Percentiles rank a stretch among this genome's conserved stretches.
These are phyloP conservation scores for Phialocephala subalpina DNA, from an alignment of 2,329 filamentous ascomycete genomes.

Conservation along the genomic window DNA sequence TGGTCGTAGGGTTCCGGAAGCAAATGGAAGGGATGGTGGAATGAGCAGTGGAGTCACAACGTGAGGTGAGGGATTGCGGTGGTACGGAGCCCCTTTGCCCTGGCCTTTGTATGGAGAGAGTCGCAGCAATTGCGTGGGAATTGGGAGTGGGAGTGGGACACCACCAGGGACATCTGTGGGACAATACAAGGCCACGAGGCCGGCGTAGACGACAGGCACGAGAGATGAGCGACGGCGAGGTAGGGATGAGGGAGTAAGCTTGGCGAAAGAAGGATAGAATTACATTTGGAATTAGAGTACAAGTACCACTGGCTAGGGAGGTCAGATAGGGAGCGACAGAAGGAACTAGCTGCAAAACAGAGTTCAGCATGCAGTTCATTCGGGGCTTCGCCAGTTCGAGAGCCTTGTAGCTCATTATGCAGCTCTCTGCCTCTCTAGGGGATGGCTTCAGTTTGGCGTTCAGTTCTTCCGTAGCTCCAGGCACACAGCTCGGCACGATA, in stretches of 20 bases:
- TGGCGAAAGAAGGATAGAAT: neutral
- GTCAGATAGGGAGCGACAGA: neutral
- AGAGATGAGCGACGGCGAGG: neutral
- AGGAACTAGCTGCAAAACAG: neutral
- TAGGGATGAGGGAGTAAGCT: neutral
- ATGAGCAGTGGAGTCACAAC: neutral
- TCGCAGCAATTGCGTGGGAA: slow-evolving; percentile 5
- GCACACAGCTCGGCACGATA: neutral
- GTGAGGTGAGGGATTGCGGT: neutral
- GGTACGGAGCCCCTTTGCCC: neutral
- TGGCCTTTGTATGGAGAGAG: neutral
- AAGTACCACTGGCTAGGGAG: neutral
- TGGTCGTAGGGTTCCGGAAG: slow-evolving; percentile 1
- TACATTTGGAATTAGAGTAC: neutral
- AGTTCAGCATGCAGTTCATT: neutral
- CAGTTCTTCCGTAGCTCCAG: neutral
- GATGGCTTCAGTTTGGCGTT: neutral
- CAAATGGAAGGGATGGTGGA: neutral
- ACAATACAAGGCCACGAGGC: slow-evolving; percentile 7
- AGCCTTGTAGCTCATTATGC: neutral
- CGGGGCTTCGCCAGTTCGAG: too few relatives aligned
- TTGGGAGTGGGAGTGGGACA: neutral
- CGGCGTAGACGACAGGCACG: neutral
- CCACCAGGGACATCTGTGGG: too few relatives aligned
- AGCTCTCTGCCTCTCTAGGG: too few relatives aligned